These are phyloP conservation scores for Talaromyces amestolkiae DNA, from an alignment of 2,329 filamentous ascomycete genomes.

Conservation along the genomic window DNA sequence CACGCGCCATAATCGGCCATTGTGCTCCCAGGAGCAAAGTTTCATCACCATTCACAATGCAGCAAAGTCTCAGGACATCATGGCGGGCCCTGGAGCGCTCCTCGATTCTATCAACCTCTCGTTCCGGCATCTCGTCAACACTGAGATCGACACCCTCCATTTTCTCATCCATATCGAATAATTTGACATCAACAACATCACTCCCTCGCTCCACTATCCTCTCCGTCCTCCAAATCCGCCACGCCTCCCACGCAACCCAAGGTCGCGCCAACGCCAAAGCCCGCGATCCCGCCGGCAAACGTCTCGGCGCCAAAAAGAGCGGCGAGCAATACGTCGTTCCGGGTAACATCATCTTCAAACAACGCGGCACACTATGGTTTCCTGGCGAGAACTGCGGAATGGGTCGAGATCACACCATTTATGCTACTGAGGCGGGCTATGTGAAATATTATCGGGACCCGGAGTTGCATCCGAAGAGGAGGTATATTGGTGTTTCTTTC, in stretches of 20 bases:
- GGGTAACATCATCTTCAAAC: constrained; percentile 97
- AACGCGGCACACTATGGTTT: constrained; percentile 91
- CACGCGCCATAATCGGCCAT: not conserved
- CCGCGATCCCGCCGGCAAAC: constrained; percentile 73
- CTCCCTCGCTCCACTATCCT: constrained; percentile 26
- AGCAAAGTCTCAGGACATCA: constrained; percentile 42
- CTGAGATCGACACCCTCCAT: constrained; percentile 24
- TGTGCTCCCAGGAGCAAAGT: constrained; percentile 13
- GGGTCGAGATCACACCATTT: constrained; percentile 95
- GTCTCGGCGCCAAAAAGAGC: constrained; percentile 89
- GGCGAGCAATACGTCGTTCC: constrained; percentile 91
- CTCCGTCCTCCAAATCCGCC: constrained; percentile 50
- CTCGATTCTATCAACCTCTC: constrained; percentile 31
- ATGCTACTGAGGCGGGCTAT: constrained; percentile 78
- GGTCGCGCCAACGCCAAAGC: constrained; percentile 65
- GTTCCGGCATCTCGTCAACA: constrained; percentile 12
- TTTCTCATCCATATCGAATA: constrained; percentile 22
- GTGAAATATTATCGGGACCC: constrained; percentile 97
- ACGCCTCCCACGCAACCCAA: constrained; percentile 65
- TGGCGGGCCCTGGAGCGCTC: constrained; percentile 39
- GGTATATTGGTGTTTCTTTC: constrained; percentile 93
- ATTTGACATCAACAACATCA: constrained; percentile 19
- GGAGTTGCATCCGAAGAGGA: constrained; percentile 72
- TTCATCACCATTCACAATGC: constrained; percentile 25
- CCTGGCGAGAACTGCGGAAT: constrained; percentile 94